Evolutionary conservation across 2,329 filamentous ascomycete species (phyloP).

Genomic region (Curvularia eragrostidis): DNA sequence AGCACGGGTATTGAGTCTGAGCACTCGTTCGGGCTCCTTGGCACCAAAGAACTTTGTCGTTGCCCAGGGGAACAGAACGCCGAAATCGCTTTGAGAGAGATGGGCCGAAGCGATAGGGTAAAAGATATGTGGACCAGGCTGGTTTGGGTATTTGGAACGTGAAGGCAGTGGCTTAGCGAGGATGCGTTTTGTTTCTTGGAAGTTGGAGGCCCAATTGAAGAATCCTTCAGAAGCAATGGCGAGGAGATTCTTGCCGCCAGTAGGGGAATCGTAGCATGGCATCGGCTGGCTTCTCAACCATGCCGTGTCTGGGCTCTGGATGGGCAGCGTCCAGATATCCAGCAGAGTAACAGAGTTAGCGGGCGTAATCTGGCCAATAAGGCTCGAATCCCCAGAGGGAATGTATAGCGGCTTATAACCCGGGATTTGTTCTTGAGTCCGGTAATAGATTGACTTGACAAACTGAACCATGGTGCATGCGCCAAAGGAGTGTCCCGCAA

Average conservation of each 20-base stretch:
- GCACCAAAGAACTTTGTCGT: conserved; percentile 59
- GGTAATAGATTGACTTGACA: conserved; percentile 79
- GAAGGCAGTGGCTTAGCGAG: conserved; percentile 65
- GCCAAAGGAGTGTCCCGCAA: conserved; percentile 83
- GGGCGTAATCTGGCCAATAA: conserved; percentile 72
- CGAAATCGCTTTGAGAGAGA: conserved; percentile 83
- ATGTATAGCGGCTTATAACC: conserved; percentile 67
- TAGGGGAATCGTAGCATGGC: conserved; percentile 66
- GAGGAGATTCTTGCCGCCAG: conserved; percentile 64
- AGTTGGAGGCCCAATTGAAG: conserved; percentile 76
- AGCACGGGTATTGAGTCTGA: conserved; percentile 83
- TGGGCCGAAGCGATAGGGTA: conserved; percentile 78
- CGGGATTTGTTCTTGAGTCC: conserved; percentile 54
- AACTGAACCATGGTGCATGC: conserved; percentile 77
- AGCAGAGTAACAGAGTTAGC: conserved; percentile 71
- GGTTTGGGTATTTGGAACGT: conserved; percentile 50
- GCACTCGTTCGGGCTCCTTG: conserved; percentile 76
- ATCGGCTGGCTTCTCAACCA: conserved; percentile 76
- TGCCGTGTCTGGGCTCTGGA: conserved; percentile 67
- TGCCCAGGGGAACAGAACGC: conserved; percentile 76
- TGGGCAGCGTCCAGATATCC: conserved; percentile 81
- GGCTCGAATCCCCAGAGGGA: conserved; percentile 61
- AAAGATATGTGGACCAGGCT: conserved; percentile 69
- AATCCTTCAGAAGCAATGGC: conserved; percentile 79
- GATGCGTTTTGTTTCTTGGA: conserved; percentile 70